Base-by-base conservation (phyloP, 345 rosid species). In the Acer saccharum region DNA sequence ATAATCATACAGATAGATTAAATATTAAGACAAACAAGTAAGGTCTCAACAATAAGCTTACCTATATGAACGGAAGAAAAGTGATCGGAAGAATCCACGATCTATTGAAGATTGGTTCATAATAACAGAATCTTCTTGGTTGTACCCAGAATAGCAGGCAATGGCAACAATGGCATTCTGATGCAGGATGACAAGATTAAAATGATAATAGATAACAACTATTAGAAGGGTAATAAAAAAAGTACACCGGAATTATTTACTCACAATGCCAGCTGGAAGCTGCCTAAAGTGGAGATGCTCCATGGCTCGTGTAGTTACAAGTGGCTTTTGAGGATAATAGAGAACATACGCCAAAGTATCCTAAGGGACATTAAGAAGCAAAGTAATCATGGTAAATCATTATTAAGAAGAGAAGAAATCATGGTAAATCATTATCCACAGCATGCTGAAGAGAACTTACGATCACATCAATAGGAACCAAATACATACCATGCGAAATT, bases 201-300 rank as follows among this genome's bases (percentile, higher is more conserved):
- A 70, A 68, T 16, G 73, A 60, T 68, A 35, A 69, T 39, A 60
- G 72, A 29, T 50, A 11, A 74, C 20, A 67, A 10, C 25, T 27
- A 60, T 4, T 12, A 62, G 64, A 21, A 14, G n/a, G 25, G 21
- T 57, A 73, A 70, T 29, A 14, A 74, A 73, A 58, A 50, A 50
- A 25, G 57, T 35, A 54, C 50, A 75, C 27, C 12, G 27, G 25
- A 60, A 18, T 35, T 43, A 65, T 48, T 77, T 71, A 78, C 87
- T 87, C 81, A 96, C 99, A 88, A 94, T 96, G 85, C 99, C 99
- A 55, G 99, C 99, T 27, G 98, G 99, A 84, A 96, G 98, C 84
- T 96, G 98, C 94, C 98, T 87, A 79, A 96, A 96, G 84, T 96
- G 99, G 74, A 96, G 99, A 77, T 96, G 99, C 83, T 96, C 99